phyloP scores from a whole-genome alignment of 1,139 yeast genomes.

The Yarrowia galli region DNA sequence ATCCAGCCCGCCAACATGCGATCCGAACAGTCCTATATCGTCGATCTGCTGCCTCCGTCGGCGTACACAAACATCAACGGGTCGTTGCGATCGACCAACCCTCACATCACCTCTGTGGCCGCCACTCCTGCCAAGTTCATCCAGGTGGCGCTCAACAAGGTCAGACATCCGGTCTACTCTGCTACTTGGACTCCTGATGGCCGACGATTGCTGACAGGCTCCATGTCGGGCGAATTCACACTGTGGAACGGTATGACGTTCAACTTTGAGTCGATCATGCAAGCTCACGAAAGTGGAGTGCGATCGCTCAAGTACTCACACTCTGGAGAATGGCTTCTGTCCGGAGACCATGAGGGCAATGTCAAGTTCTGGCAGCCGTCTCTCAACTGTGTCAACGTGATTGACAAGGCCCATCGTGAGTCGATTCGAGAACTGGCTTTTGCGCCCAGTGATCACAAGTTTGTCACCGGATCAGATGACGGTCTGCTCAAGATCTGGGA shows the following conservation, averaged over 20 bases:
- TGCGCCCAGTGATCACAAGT: constrained; percentile 88
- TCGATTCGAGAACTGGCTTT: constrained; percentile 87
- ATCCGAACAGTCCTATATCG: constrained; percentile 78
- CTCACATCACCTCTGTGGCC: constrained; percentile 65
- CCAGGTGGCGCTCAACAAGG: constrained; percentile 89
- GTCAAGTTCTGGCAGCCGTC: constrained; percentile 98
- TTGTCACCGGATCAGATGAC: constrained; percentile 92
- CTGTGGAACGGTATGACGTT: constrained; percentile 96
- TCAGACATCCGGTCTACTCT: constrained; percentile 88
- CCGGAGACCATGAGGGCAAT: constrained; percentile 92
- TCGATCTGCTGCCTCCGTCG: constrained; percentile 75
- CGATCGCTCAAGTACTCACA: constrained; percentile 82
- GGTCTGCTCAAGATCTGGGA: constrained; percentile 91
- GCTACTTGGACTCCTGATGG: constrained; percentile 98
- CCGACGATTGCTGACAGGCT: constrained; percentile 84
- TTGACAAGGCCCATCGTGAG: constrained; percentile 77
- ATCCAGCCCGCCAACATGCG: constrained; percentile 63
- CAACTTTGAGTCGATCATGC: constrained; percentile 96
- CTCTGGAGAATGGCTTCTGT: constrained; percentile 91
- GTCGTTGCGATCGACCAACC: constrained; percentile 62
- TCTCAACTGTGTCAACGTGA: constrained; percentile 90
- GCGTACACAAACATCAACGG: constrained; percentile 57
- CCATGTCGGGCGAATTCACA: constrained; percentile 95
- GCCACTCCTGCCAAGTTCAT: constrained; percentile 73
- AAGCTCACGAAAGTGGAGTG: constrained; percentile 94